A percentile compares a stretch with the other conserved stretches of the same genome.
Conservation (phyloP, 1,284 basidiomycete genomes). For the Irpex sp. region DNA sequence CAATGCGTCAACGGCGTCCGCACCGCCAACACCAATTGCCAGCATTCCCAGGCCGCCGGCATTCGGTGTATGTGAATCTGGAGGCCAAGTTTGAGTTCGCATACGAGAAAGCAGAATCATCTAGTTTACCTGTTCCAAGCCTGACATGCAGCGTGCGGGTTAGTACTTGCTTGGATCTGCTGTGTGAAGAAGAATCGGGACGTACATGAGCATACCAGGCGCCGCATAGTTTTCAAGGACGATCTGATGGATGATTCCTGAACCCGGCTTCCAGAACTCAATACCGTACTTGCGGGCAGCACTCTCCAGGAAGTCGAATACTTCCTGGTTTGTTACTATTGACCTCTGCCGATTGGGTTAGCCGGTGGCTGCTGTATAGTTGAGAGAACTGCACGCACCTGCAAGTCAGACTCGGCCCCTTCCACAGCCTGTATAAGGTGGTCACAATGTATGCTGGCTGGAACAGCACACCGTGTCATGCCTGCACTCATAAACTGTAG, state of each 20-base stretch:
- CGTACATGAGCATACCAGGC: constrained; percentile 80
- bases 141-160: constrained; percentile 32
- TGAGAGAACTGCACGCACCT: constrained; percentile 42
- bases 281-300: constrained; percentile 94
- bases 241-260: constrained; percentile 97
- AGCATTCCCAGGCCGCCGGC: constrained; percentile 97
- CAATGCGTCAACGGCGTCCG: constrained; percentile 98
- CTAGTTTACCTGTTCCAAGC: constrained; percentile 65
- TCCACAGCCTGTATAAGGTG: constrained; percentile 91
- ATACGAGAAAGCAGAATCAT: constrained; percentile 28
- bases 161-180: constrained; percentile 1
- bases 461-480: constrained; percentile 81
- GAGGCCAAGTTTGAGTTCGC: constrained; percentile 6
- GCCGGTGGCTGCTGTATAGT: background rate
- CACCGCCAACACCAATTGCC: constrained; percentile 98
- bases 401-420: constrained; percentile 80
- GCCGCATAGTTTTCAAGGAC: constrained; percentile 98
- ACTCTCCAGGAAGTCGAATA: constrained; percentile 97
- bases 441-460: constrained; percentile 92
- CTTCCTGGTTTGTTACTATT: constrained; percentile 89
- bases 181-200: constrained; percentile 9
- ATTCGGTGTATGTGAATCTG: constrained; percentile 98
- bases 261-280: constrained; percentile 95
- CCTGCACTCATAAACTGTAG: constrained; percentile 99
- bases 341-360: constrained; percentile 58